Conservation (phyloP, 1,139 yeast genomes). For the Petasospora rhodanensis region DNA sequence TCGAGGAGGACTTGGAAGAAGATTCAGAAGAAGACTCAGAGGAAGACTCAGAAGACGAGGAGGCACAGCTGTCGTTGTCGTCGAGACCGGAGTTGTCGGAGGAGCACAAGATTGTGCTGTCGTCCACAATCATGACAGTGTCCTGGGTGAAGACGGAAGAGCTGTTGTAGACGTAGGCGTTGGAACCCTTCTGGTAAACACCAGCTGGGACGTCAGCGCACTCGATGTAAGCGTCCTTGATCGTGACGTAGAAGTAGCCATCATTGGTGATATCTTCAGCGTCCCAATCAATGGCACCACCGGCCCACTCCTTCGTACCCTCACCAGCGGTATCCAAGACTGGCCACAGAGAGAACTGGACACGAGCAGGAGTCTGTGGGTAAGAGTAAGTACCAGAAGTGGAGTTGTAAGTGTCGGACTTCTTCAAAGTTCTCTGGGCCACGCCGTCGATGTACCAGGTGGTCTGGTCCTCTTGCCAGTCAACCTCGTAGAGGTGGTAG, state of each 20-base stretch:
- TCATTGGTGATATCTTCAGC: constrained; percentile 62
- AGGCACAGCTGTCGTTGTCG: constrained; percentile 34
- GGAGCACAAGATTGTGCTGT: constrained; percentile 54
- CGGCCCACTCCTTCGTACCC: constrained; percentile 93
- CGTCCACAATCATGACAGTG: constrained; percentile 56
- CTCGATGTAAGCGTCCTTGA: constrained; percentile 55
- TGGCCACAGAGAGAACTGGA: constrained; percentile 90
- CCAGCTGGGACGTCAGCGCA: constrained; percentile 66
- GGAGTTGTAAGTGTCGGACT: constrained; percentile 60
- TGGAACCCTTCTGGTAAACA: constrained; percentile 42
- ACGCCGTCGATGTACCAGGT: constrained; percentile 75
- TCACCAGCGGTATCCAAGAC: constrained; percentile 66
- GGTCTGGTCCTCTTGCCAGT: constrained; percentile 74
- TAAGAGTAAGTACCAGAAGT: constrained; percentile 57
- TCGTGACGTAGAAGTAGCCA: constrained; percentile 72
- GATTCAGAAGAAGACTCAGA: constrained; percentile 10
- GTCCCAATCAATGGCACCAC: constrained; percentile 83
- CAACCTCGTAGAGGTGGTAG: constrained; percentile 74
- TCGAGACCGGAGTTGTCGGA: constrained; percentile 63
- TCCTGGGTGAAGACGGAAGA: constrained; percentile 39
- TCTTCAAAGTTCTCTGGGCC: constrained; percentile 61
- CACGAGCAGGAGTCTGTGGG: constrained; percentile 88
- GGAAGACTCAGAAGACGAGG: constrained; percentile 16
- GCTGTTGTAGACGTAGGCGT: constrained; percentile 55
- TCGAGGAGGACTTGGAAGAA: too few relatives aligned